Base-by-base conservation (phyloP, 2,329 filamentous ascomycete species). In the Teratosphaeria zuluensis region DNA sequence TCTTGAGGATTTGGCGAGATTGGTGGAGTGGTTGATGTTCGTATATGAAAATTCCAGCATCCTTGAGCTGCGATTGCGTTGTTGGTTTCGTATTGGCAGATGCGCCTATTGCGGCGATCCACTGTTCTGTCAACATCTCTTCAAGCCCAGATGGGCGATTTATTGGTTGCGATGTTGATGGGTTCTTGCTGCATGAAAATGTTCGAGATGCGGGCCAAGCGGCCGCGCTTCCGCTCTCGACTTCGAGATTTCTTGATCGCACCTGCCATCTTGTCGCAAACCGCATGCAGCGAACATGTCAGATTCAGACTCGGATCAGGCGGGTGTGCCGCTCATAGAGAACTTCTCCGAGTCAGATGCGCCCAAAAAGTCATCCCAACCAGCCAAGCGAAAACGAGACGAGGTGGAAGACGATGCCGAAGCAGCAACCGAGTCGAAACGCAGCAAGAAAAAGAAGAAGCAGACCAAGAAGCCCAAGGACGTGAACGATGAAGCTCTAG, bases 21-120 rank as follows among this genome's bases (percentile, higher is more conserved):
- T 84, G 81, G 63, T 87, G 83, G 57, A 87, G 81, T 48, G 92
- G 92, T 67, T 90, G 88, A 66, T 91, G 82, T 63, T 90, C 86
- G 74, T 96, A 89, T 58, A 89, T 75, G 75, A 95, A 94, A 70
- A 97, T 90, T 67, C 89, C 90, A 55, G 90, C 86, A 75, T 96
- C 91, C 74, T 92, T 84, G 56, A 81, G 75, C 31, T 79, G 74
- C 56, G 79, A 75, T 35, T 78, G 78, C 1, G 78, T 74, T 24
- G 74, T 74, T 30, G 75, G 68, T 63, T 73, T 70, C 1, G 42
- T 12, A 11, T 6, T 21, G 58, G 72, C 73, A 21, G 74, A 70
- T 35, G 73, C 70, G 58, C 75, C 71, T 53, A 79, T 77, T n/a
- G 78, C 75, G 63, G 78, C 75, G 59, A 80, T 69, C 60, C 80